phyloP scores from a whole-genome alignment of 2,329 filamentous ascomycete species.

The Passalora sequoiae region DNA sequence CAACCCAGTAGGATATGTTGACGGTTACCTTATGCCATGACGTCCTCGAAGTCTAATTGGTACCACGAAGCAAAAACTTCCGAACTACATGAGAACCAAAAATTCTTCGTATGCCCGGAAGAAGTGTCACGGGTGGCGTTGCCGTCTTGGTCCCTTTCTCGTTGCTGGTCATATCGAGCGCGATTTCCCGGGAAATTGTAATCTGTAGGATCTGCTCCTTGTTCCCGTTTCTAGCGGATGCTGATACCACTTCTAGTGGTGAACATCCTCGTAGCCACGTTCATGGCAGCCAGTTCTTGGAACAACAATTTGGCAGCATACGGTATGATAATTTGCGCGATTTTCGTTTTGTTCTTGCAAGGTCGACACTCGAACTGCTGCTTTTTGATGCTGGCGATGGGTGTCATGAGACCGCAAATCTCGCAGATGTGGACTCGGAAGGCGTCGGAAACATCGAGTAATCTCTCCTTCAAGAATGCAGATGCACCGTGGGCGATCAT shows the following conservation, averaged over 20 bases:
- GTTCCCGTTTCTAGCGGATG: conserved; percentile 30
- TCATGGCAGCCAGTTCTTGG: conserved; percentile 97
- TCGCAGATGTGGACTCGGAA: conserved; percentile 98
- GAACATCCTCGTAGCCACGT: conserved; percentile 96
- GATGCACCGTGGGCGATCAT: conserved; percentile 99
- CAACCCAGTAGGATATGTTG: no score
- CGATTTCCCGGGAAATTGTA: no score
- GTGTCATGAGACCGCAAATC: conserved; percentile 97
- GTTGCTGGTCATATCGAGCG: no score
- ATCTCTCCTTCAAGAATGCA: conserved; percentile 91
- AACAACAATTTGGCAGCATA: conserved; percentile 97
- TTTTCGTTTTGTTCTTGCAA: conserved; percentile 98
- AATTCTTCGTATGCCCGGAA: no score
- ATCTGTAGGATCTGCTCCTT: no score
- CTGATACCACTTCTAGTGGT: conserved; percentile 48
- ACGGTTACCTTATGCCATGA: no score
- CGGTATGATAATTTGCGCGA: conserved; percentile 94
- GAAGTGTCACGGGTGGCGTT: no score
- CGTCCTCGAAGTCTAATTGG: no score
- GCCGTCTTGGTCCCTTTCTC: no score
- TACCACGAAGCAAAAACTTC: no score
- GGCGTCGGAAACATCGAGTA: conserved; percentile 96
- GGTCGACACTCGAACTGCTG: conserved; percentile 94
- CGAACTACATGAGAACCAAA: no score
- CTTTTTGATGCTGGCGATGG: conserved; percentile 95